These are phyloP conservation scores for Trichosporon sp. DNA, from an alignment of 1,284 basidiomycete species.

Conservation along the genomic window DNA sequence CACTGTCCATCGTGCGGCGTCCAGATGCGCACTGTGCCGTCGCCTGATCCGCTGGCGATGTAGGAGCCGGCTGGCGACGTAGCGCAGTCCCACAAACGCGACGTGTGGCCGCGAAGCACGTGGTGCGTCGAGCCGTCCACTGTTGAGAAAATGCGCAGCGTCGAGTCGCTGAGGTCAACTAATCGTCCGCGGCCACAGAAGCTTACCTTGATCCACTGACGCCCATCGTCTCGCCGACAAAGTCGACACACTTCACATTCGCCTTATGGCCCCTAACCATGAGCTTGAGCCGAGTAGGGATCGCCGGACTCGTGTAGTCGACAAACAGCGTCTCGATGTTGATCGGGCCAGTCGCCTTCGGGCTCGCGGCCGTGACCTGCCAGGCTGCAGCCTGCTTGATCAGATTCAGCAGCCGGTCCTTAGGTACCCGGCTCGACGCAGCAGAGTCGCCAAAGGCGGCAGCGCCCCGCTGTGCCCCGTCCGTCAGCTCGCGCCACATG, in stretches of 20 bases:
- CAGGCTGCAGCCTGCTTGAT: conserved; percentile 51
- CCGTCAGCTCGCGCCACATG: conserved; percentile 47
- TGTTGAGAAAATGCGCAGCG: conserved; percentile 39
- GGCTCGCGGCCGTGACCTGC: conserved; percentile 41
- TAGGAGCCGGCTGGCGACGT: conserved; percentile 21
- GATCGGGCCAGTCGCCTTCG: conserved; percentile 12
- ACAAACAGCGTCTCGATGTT: conserved; percentile 32
- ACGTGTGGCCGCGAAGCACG: conserved; percentile 45
- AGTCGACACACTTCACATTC: conserved; percentile 51
- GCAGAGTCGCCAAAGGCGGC: conserved; percentile 5
- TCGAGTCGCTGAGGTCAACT: conserved; percentile 33
- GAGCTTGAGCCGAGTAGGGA: conserved; percentile 29
- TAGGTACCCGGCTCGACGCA: conserved; percentile 35
- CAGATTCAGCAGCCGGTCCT: conserved; percentile 47
- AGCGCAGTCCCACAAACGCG: conserved; percentile 50
- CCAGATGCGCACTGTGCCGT: conserved; percentile 51
- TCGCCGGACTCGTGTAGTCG: conserved; percentile 36
- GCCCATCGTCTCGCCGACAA: conserved; percentile 46
- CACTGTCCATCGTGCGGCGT: conserved; percentile 26
- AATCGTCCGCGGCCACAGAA: too few relatives aligned
- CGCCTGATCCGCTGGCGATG: conserved; percentile 48
- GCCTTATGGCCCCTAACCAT: conserved; percentile 46
- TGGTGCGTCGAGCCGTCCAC: conserved; percentile 22
- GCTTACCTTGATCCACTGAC: conserved; percentile 50
- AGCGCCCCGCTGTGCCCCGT: conserved; percentile 10